Conservation (phyloP, 2,329 filamentous ascomycete species). For the Xylariaceae sp. region DNA sequence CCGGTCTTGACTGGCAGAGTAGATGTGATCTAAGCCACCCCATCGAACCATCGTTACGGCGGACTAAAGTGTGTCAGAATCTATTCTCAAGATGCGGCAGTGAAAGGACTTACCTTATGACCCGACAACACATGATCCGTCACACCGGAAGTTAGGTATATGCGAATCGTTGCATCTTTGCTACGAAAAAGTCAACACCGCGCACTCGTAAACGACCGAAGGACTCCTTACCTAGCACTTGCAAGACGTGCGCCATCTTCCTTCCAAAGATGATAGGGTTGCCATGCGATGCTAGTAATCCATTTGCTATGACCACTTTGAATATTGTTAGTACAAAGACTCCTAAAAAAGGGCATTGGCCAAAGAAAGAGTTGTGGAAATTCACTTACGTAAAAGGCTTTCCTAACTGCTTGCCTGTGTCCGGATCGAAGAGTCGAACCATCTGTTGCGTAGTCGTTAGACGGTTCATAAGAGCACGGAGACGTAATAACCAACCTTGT, state of each 20-base stretch:
- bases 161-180: conserved; percentile 80
- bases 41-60: conserved; percentile 88
- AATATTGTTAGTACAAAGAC: conserved; percentile 1
- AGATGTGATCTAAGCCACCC: conserved; percentile 84
- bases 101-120: conserved; percentile 50
- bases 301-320: conserved; percentile 72
- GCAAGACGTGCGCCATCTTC: conserved; percentile 72
- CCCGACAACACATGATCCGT: conserved; percentile 81
- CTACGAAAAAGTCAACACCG: conserved; percentile 42
- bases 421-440: conserved; percentile 83
- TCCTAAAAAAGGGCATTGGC: not conserved
- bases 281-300: conserved; percentile 84
- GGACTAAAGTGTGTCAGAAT: conserved; percentile 42
- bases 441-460: conserved; percentile 37
- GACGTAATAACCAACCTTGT: conserved; percentile 47
- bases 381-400: conserved; percentile 54
- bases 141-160: conserved; percentile 76
- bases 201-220: not conserved
- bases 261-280: conserved; percentile 81
- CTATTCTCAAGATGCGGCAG: not conserved
- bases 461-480: not conserved
- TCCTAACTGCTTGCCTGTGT: conserved; percentile 69
- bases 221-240: conserved; percentile 44
- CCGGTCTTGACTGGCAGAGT: conserved; percentile 82
- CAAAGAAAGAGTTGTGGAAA: not conserved